Evolutionary conservation across 345 rosid species (phyloP).

Genomic region (Schrenkiella parvula): DNA sequence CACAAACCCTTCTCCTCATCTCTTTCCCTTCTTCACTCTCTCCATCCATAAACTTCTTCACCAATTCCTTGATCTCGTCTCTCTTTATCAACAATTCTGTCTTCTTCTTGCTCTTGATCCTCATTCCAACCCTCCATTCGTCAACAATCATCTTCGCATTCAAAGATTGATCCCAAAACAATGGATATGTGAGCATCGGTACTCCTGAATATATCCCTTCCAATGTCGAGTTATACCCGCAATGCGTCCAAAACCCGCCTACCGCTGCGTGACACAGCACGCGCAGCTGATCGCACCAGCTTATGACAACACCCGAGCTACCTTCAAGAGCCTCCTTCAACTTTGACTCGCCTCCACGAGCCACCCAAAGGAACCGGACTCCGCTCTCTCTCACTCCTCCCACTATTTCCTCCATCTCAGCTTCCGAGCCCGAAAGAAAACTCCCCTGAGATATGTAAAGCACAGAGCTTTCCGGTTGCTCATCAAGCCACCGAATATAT

Average conservation of each 20-base stretch:
- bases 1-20: slow-evolving; percentile 15
- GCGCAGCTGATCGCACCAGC: slow-evolving; percentile 58
- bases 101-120: slow-evolving; percentile 13
- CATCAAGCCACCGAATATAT: slow-evolving; percentile 39
- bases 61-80: slow-evolving; percentile 34
- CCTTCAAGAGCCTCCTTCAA: slow-evolving; percentile 4
- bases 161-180: slow-evolving; percentile 43
- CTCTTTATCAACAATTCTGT: slow-evolving; percentile 28
- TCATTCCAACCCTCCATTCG: slow-evolving; percentile 54
- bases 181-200: slow-evolving; percentile 49
- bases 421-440: slow-evolving; percentile 31
- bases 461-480: slow-evolving; percentile 38
- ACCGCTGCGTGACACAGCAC: slow-evolving; percentile 50
- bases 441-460: slow-evolving; percentile 47
- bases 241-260: slow-evolving; percentile 68
- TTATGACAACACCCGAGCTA: slow-evolving; percentile 19
- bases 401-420: slow-evolving; percentile 41
- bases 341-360: slow-evolving; percentile 26
- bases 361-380: slow-evolving; percentile 42
- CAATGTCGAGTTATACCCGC: slow-evolving; percentile 58
- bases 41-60: slow-evolving; percentile 26
- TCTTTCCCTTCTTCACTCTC: slow-evolving; percentile 9
- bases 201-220: slow-evolving; percentile 50
- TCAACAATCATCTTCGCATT: slow-evolving; percentile 51
- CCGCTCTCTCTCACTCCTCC: slow-evolving; percentile 34